Base-by-base conservation (phyloP, 2,329 filamentous ascomycete genomes). In the Hymenoscyphus scutula region DNA sequence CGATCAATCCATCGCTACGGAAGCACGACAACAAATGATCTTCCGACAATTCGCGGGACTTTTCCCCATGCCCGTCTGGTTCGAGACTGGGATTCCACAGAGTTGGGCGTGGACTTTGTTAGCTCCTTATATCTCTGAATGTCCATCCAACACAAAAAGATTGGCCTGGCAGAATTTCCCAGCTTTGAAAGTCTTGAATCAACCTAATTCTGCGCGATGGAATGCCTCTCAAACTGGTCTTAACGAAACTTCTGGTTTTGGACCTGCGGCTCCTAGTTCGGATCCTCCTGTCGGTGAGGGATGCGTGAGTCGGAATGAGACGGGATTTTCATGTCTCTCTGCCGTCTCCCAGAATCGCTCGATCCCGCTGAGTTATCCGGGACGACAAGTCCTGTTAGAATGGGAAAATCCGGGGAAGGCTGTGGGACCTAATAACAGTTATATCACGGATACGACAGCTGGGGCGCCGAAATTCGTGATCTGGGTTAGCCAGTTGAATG, bases 101-200 rank as follows among this genome's bases (percentile, higher is more conserved):
- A 91, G 88, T 0, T 96, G 91, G 90, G 85, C 87, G 0, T 96
- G 91, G 91, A 89, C 90, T 0, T 81, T 91, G 25, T 80, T 95
- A 4, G 90, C 91, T 0, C 91, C 90, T 0, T 92, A 92, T 76
- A 93, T 96, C 74, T 87, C 84, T 38, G 88, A 82, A 5, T 96
- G 91, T 74, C 91, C 91, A 0, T 77, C 77, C 53, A 85, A 89
- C 73, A 86, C 88, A 68, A 94, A 90, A 0, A 85, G 90, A 6
- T 79, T 96, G 32, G 82, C 86, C 27, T 96, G 91, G 91, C 89
- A 94, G 74, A 96, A 96, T 78, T 93, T 91, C 78, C 91, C 91
- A 0, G 81, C 84, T 0, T 77, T 95, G 17, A 80, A 82, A 68
- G 80, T 95, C 57, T 78, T 89, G 32, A 93, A 94, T 77, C 88